Conservation (phyloP, 495 filamentous ascomycete genomes). For the Parathielavia appendiculata region DNA sequence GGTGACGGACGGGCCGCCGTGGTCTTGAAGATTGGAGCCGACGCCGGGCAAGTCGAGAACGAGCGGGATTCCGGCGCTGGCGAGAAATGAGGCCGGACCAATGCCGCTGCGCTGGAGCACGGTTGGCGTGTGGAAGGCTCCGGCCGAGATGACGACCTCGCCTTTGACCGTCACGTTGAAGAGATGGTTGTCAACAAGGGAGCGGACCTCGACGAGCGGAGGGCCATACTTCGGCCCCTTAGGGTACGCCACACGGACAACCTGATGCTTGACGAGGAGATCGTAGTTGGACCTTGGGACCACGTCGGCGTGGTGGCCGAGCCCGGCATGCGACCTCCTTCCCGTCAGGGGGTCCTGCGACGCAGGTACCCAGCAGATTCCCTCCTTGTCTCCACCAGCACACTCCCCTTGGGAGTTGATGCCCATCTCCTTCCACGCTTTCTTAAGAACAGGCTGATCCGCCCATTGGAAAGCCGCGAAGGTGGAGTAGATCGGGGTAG, state of each 20-base stretch:
- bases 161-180: constrained; percentile 21
- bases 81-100: constrained; percentile 16
- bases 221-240: constrained; percentile 16
- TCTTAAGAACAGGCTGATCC: constrained; percentile 8
- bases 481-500: constrained; percentile 19
- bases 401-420: constrained; percentile 19
- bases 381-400: constrained; percentile 27
- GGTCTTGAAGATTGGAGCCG: constrained; percentile 27
- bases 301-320: constrained; percentile 35
- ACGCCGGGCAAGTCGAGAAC: constrained; percentile 24
- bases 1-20: constrained; percentile 18
- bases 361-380: constrained; percentile 26
- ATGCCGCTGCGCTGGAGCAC: constrained; percentile 27
- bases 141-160: constrained; percentile 26
- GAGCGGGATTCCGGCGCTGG: constrained; percentile 10
- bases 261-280: constrained; percentile 32
- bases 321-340: constrained; percentile 35
- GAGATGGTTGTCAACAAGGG: constrained; percentile 14
- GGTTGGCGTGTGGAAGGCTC: constrained; percentile 21
- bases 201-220: constrained; percentile 23
- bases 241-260: constrained; percentile 23
- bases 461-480: constrained; percentile 27
- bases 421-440: constrained; percentile 22
- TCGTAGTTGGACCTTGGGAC: constrained; percentile 34
- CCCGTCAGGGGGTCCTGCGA: constrained; percentile 32